Base-by-base conservation (phyloP, 805 yeast genomes). In the Yamadazyma philogaea region DNA sequence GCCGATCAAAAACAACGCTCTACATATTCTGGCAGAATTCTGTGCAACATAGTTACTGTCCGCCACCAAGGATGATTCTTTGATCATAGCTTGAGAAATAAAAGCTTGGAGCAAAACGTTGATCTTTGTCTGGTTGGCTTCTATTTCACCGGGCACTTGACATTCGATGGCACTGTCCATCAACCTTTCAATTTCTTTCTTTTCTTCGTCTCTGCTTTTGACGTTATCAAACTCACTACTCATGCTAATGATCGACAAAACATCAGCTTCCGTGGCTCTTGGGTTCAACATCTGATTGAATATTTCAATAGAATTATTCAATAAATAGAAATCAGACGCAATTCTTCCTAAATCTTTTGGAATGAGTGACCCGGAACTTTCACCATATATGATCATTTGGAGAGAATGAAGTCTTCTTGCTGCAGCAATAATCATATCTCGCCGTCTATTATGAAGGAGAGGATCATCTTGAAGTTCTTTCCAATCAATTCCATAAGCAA, bases 41-140 rank as follows among this genome's bases (percentile, higher is more conserved):
- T 93, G 99, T 1, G 98, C 97, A 43, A 93, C 95, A 59, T 93
- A 93, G 48, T 87, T 85, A 37, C 87, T 74, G 61, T 93, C 99
- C 0, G 97, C 87, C 2, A 78, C 70, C 45, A 93, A 68, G 0
- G 99, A 84, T 3, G 96, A 81, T 44, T 88, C 96, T 44, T 75
- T 78, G 28, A 90, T 77, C 8, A 61, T 53, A 1, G 88, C 80
- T 44, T 82, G 80, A 0, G 97, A 88, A 22, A 93, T 84, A 59
- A 75, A 95, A 0, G 97, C 82, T 60, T 93, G 99, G 15, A 93
- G 64, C 34, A 95, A 72, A 34, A 89, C 77, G 52, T 91, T 90
- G 0, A 96, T 84, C 59, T 93, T 93, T 14, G 91, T 93, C 46
- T 79, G 90, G 0, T 95, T 66, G 0, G 89, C 72, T 40, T 84